Conservation (phyloP, 345 rosid species). For the Hypericum androsaemum region DNA sequence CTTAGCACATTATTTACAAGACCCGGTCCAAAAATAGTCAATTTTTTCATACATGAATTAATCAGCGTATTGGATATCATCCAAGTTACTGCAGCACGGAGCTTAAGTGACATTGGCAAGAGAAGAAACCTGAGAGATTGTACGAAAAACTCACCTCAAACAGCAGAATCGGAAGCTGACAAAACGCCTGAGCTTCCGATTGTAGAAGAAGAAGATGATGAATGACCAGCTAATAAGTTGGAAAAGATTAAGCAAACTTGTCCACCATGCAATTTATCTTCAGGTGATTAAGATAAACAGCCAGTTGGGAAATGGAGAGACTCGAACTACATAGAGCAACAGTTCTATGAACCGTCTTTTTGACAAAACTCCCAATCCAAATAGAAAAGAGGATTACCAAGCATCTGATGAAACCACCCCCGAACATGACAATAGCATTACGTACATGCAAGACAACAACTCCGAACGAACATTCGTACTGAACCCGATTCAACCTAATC, state of each 20-base stretch:
- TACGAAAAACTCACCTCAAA: conserved; percentile 40
- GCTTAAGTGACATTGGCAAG: not conserved
- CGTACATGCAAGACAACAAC: conserved; percentile 7
- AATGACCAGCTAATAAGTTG: conserved; percentile 12
- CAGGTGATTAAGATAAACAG: conserved; percentile 5
- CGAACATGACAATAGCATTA: conserved; percentile 95
- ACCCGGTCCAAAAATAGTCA: too few species aligned
- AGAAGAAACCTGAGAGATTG: not conserved
- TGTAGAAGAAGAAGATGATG: conserved; percentile 75
- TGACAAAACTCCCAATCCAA: conserved; percentile 95
- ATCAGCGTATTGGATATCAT: too few species aligned
- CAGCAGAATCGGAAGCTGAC: conserved; percentile 73
- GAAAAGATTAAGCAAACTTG: not conserved
- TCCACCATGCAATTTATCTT: not conserved
- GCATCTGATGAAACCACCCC: conserved; percentile 90
- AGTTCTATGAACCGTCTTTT: conserved; percentile 66
- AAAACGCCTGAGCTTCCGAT: conserved; percentile 78
- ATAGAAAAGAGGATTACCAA: conserved; percentile 49
- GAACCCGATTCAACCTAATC: not conserved
- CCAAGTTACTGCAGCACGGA: conserved; percentile 58
- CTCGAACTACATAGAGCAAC: conserved; percentile 90
- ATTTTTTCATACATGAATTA: too few species aligned
- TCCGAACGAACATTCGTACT: too few species aligned
- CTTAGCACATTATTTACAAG: too few species aligned
- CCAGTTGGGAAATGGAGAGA: conserved; percentile 46